Base-by-base conservation (phyloP, 139 green algal genomes). In the Chlorella sp. region DNA sequence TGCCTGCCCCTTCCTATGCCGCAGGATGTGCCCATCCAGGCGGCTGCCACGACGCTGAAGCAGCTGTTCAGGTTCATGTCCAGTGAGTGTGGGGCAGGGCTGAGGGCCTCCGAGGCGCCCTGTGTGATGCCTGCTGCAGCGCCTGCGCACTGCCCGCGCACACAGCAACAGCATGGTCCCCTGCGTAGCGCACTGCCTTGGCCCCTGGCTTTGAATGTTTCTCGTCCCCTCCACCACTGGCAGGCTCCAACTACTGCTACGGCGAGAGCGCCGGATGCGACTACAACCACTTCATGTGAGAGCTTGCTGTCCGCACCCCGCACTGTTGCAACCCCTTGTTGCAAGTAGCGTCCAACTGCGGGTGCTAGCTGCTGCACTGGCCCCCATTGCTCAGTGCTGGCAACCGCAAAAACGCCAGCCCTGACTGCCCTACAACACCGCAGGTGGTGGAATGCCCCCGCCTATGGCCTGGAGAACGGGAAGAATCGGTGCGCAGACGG, bases 391-490 rank as follows among this genome's bases (percentile, higher is more conserved):
- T n/a, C n/a, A n/a, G n/a, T n/a, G n/a, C n/a, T n/a, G n/a, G 51
- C 51, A 60, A 54, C 46, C 11, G n/a, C n/a, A n/a, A n/a, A 11
- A 60, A 16, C 2, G 2, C 51, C 51, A 60, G 2, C 2, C 51
- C 51, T 24, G 9, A 11, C 51, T 60, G 51, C 14, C 51, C 14
- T 26, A 11, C 14, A 3, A 60, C 51, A 60, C 9, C 24, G 51
- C 51, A 60, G 51, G 51, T 60, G 51, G 51, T 60, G 51, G 51
- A 60, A 60, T 24, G 51, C 41, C 26, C 43, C 30, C 16, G 43
- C 73, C 41, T 43, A 24, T 26, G 36, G 51, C 36, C 73, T 79
- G 41, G 82, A 86, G 56, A 43, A 80, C 58, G 81, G 81, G 14
- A 80, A 43, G 2, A 85, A 70, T 4, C 73, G 81, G 81, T 80